Base-by-base conservation (phyloP, 495 filamentous ascomycete species). In the Podospora conica region DNA sequence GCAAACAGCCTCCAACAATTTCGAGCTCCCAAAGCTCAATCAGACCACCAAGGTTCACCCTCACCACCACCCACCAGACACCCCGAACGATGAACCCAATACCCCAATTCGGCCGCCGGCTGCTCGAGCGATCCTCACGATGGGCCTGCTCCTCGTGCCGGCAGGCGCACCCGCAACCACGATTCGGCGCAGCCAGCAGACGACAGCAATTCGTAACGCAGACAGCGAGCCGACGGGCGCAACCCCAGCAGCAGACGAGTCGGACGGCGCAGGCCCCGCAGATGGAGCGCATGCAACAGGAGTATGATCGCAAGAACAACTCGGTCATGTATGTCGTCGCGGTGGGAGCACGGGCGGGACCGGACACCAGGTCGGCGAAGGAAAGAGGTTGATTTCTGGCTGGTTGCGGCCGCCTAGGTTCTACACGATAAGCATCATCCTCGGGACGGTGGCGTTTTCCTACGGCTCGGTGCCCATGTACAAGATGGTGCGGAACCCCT, bases 381-480 rank as follows among this genome's bases (percentile, higher is more conserved):
- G 20, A 22, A 3, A 10, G 25, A 65, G 7, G 53, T 53, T 60
- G 40, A 55, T 9, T 48, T 48, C 40, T 18, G 40, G 40, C 18
- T 48, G 31, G 22, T 54, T 10, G 63, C 20, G 25, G 61, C 18
- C 31, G 53, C 40, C 40, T 71, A 94, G 90, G 80, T 91, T 87
- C 76, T 97, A 96, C 78, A 86, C 89, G 29, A 77, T 94, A 56
- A 95, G 91, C 76, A 75, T 95, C 65, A 93, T 96, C 66, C 79
- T 99, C 61, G 94, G 90, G 65, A 97, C 93, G 7, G 89, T 96
- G 56, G 93, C 92, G 27, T 83, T 98, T 24, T 91, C 93, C 7
- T 99, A 99, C 75, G 94, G 94, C 63, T 96, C 92, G 53, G 95
- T 99, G 64, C 95, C 95, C 24, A 83, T 98, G 76, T 99, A 99